Evolutionary conservation across 2,329 filamentous ascomycete species (phyloP).

Genomic region (Arthrobotrys megalospora): DNA sequence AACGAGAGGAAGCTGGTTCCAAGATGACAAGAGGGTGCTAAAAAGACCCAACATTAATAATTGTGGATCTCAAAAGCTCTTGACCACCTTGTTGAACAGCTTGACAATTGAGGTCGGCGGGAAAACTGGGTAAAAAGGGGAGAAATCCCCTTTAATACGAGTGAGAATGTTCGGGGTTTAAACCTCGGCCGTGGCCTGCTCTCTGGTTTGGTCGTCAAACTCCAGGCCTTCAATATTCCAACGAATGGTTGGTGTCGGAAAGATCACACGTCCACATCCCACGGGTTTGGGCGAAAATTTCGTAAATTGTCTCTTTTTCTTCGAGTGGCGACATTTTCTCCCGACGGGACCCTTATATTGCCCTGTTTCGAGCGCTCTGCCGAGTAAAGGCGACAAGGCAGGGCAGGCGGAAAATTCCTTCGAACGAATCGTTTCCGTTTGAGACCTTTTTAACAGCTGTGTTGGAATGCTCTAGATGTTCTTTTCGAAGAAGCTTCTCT

Average conservation of each 20-base stretch:
- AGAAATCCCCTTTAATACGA: constrained; percentile 36
- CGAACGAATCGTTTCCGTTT: constrained; percentile 31
- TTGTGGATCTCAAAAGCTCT: constrained; percentile 28
- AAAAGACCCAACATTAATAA: constrained; percentile 14
- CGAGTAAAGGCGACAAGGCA: background rate
- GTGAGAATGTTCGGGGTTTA: constrained; percentile 11
- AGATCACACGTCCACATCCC: constrained; percentile 36
- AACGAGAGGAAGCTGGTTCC: constrained; percentile 39
- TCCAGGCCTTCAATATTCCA: constrained; percentile 26
- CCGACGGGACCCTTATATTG: constrained; percentile 23
- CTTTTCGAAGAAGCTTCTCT: constrained; percentile 18
- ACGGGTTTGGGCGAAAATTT: background rate
- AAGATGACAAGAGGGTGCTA: constrained; percentile 27
- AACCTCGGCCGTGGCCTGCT: background rate
- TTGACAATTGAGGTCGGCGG: constrained; percentile 11
- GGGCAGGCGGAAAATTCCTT: constrained; percentile 35
- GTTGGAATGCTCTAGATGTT: constrained; percentile 25
- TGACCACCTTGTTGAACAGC: background rate
- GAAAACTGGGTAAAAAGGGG: constrained; percentile 45
- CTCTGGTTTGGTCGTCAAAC: background rate
- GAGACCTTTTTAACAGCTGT: constrained; percentile 25
- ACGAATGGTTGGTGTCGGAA: constrained; percentile 34
- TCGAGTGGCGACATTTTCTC: constrained; percentile 41
- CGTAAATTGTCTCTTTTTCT: constrained; percentile 21
- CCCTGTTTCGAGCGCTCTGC: constrained; percentile 26